A percentile compares a stretch with the other conserved stretches of the same genome.
Evolutionary conservation across 1,139 yeast genomes (phyloP).

Genomic region (Protomyces macrosporus): DNA sequence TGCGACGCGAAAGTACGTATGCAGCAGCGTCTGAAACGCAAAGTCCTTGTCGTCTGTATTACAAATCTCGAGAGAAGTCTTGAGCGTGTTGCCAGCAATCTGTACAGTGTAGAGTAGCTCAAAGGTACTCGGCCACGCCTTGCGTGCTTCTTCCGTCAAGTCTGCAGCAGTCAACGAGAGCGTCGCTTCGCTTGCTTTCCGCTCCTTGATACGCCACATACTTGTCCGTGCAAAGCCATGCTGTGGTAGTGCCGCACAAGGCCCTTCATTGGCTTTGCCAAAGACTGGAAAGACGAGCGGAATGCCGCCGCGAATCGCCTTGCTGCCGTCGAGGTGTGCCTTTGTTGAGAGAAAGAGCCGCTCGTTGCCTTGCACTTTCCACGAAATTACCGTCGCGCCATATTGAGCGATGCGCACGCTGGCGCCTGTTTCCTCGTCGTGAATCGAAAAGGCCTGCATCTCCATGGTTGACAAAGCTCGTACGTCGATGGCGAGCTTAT

Average conservation of each 20-base stretch:
- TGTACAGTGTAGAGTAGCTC: slow-evolving; percentile 67
- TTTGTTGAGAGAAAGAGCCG: slow-evolving; percentile 64
- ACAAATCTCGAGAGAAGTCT: slow-evolving; percentile 66
- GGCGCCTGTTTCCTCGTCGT: slow-evolving; percentile 41
- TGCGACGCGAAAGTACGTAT: slow-evolving; percentile 61
- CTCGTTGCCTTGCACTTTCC: slow-evolving; percentile 68
- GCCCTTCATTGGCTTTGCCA: slow-evolving; percentile 59
- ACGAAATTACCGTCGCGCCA: slow-evolving; percentile 84
- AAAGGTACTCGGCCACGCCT: slow-evolving; percentile 67
- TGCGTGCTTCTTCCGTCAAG: slow-evolving; percentile 51
- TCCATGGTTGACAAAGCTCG: background rate
- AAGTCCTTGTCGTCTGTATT: slow-evolving; percentile 56
- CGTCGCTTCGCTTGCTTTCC: slow-evolving; percentile 62
- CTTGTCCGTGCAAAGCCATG: slow-evolving; percentile 94
- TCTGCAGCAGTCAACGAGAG: slow-evolving; percentile 85
- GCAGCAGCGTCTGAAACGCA: slow-evolving; percentile 92
- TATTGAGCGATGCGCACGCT: slow-evolving; percentile 63
- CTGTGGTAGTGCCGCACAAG: slow-evolving; percentile 64
- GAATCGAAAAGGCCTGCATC: slow-evolving; percentile 18
- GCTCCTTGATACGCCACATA: slow-evolving; percentile 43
- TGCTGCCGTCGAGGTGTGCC: slow-evolving; percentile 82
- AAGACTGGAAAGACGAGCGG: slow-evolving; percentile 61
- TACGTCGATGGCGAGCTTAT: no score
- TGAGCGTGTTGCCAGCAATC: slow-evolving; percentile 51
- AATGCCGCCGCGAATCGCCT: slow-evolving; percentile 94